Conservation (phyloP, 768 basidiomycete species). For the Cystofilobasidium macerans region DNA sequence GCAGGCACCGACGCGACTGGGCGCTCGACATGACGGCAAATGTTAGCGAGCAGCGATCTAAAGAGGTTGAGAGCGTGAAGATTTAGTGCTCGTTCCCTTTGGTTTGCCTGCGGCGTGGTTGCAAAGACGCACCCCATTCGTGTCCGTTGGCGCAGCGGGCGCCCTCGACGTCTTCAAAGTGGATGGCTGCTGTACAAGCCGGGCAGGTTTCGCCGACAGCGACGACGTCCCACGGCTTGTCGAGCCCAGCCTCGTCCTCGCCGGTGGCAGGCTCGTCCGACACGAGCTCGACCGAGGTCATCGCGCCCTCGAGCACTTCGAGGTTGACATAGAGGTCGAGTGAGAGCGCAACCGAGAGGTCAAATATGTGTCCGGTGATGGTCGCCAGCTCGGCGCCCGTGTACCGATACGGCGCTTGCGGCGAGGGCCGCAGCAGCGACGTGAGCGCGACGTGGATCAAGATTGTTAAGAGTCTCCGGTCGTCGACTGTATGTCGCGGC, state of each 20-base stretch:
- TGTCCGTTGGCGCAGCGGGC: neutral
- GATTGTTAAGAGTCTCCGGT: neutral
- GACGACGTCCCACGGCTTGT: neutral
- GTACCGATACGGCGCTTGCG: neutral
- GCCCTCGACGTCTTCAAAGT: conserved; percentile 1
- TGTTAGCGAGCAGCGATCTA: neutral
- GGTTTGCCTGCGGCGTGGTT: too few species aligned
- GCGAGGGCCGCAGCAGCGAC: neutral
- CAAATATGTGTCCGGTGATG: neutral
- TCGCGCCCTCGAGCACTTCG: neutral
- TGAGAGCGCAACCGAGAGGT: neutral
- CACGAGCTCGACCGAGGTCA: neutral
- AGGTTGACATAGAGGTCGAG: neutral
- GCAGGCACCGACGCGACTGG: neutral
- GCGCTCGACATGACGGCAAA: neutral
- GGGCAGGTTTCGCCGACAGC: neutral
- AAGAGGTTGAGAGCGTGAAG: too few species aligned
- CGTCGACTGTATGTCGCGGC: neutral
- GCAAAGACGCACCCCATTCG: neutral
- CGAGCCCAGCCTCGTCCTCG: neutral
- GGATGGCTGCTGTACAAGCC: neutral
- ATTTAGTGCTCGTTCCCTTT: too few species aligned
- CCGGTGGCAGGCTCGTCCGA: neutral
- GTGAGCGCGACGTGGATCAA: conserved; percentile 1
- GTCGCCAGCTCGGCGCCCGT: neutral